A percentile compares a stretch with the other conserved stretches of the same genome.
Evolutionary conservation across 2,329 filamentous ascomycete species (phyloP).

Genomic region (Botrytis porri): DNA sequence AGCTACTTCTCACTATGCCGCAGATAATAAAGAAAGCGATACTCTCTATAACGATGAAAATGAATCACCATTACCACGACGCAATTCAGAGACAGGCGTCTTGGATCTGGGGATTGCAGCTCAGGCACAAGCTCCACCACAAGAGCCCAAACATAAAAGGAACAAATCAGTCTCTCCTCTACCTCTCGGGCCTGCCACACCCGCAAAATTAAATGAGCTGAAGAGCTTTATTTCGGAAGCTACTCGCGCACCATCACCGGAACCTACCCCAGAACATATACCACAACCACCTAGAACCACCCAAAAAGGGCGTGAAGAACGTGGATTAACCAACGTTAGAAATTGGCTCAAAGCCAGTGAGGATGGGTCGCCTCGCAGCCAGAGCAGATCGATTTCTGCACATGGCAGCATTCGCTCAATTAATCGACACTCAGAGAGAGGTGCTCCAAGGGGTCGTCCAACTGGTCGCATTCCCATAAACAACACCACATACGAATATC

Average conservation of each 20-base stretch:
- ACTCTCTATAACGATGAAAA: slow-evolving; percentile 25
- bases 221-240: slow-evolving; percentile 25
- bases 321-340: slow-evolving; percentile 25
- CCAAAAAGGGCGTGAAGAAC: slow-evolving; percentile 21
- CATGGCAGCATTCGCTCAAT: slow-evolving; percentile 31
- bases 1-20: neutral
- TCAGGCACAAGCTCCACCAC: slow-evolving; percentile 16
- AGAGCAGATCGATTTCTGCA: slow-evolving; percentile 32
- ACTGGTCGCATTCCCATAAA: slow-evolving; percentile 22
- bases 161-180: slow-evolving; percentile 31
- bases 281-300: slow-evolving; percentile 18
- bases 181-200: slow-evolving; percentile 17
- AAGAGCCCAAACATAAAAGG: slow-evolving; percentile 21
- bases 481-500: slow-evolving; percentile 24
- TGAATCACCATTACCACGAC: slow-evolving; percentile 26
- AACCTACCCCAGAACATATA: slow-evolving; percentile 3
- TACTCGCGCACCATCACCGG: slow-evolving; percentile 15
- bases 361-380: slow-evolving; percentile 22
- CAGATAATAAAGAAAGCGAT: slow-evolving; percentile 20
- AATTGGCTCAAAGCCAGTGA: slow-evolving; percentile 31
- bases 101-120: slow-evolving; percentile 31
- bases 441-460: slow-evolving; percentile 7
- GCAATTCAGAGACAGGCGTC: slow-evolving; percentile 38
- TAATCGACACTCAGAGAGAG: slow-evolving; percentile 26
- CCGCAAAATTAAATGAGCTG: slow-evolving; percentile 7